These are phyloP conservation scores for Pachysolen tannophilus DNA, from an alignment of 805 yeast genomes.

Conservation along the genomic window DNA sequence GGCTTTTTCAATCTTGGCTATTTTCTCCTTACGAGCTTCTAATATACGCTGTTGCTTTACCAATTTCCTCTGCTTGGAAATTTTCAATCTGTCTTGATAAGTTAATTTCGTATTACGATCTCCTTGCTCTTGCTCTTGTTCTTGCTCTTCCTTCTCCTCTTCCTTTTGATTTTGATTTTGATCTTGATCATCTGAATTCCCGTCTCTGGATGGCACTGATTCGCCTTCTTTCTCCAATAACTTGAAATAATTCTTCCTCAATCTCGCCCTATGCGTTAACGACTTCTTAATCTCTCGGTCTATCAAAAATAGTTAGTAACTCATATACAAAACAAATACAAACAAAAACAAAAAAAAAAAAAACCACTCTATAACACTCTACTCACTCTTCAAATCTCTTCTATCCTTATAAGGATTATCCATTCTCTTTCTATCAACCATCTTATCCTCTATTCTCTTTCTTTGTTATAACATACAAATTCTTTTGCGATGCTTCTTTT, in stretches of 20 bases:
- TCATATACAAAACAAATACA: not conserved
- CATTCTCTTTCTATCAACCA: no score
- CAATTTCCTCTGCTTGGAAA: constrained; percentile 38
- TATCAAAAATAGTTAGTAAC: not conserved
- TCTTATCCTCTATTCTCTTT: no score
- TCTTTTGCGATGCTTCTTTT: no score
- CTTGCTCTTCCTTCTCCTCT: constrained; percentile 21
- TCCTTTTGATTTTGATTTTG: constrained; percentile 26
- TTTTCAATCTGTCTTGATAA: constrained; percentile 36
- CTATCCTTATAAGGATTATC: constrained; percentile 14
- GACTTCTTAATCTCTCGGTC: constrained; percentile 75
- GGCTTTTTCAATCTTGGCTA: constrained; percentile 25
- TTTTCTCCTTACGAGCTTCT: constrained; percentile 25
- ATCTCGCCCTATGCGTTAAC: constrained; percentile 69
- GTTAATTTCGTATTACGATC: constrained; percentile 16
- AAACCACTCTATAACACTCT: no score
- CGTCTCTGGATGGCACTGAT: constrained; percentile 30
- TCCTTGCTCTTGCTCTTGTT: constrained; percentile 27
- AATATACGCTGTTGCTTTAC: constrained; percentile 32
- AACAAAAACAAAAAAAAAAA: no score
- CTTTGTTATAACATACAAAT: no score
- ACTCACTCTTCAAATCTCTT: constrained; percentile 22
- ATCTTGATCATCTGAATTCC: constrained; percentile 18
- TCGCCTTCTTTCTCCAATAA: constrained; percentile 67
- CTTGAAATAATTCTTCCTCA: constrained; percentile 76